Evolutionary conservation across 1,284 basidiomycete genomes (phyloP).

Genomic region (Puccinia brachypodii): DNA sequence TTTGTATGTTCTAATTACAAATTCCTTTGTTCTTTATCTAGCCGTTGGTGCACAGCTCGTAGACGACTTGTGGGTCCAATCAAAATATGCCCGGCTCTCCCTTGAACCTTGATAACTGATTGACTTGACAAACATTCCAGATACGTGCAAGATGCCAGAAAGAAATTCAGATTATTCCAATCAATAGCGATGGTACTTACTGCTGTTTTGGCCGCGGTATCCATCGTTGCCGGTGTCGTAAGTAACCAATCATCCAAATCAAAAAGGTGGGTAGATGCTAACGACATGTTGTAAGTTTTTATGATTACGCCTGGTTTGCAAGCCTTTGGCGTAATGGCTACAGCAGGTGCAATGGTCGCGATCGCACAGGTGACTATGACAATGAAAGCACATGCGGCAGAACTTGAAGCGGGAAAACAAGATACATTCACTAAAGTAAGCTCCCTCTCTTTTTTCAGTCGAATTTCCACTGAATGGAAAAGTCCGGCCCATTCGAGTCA

Average conservation of each 20-base stretch:
- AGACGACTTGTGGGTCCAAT: not conserved
- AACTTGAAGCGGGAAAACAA: not conserved
- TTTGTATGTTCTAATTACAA: not conserved
- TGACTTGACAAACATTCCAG: not conserved
- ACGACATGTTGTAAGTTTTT: not conserved
- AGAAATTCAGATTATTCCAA: slow-evolving; percentile 1
- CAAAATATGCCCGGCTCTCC: not conserved
- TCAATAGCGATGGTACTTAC: not conserved
- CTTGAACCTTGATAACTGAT: not conserved
- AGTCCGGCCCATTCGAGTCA: not conserved
- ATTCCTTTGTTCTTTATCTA: not conserved
- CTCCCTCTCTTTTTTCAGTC: not conserved
- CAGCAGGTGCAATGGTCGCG: slow-evolving; percentile 8
- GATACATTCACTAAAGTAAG: slow-evolving; percentile 16
- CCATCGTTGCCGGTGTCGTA: not conserved
- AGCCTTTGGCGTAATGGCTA: not conserved
- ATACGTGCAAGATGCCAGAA: not conserved
- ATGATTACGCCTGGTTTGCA: not conserved
- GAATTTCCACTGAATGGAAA: not conserved
- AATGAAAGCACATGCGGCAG: not conserved
- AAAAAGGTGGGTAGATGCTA: not conserved
- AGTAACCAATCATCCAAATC: not conserved
- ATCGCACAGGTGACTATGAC: not conserved
- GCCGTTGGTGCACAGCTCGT: not conserved
- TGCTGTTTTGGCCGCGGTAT: not conserved